These are phyloP conservation scores for Cyclocybe cylindracea DNA, from an alignment of 768 basidiomycete species.

Conservation along the genomic window DNA sequence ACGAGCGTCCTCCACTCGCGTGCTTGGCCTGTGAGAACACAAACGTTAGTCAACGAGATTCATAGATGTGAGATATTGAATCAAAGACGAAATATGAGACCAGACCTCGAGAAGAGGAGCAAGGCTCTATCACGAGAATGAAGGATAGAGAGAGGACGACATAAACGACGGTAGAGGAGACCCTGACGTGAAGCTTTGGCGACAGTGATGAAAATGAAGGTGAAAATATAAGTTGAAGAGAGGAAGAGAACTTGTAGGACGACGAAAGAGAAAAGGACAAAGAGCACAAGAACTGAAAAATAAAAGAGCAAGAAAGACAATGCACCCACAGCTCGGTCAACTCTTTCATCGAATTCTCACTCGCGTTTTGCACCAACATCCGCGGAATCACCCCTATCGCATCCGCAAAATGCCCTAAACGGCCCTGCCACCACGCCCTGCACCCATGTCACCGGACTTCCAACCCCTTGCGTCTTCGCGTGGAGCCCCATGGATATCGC, in stretches of 20 bases:
- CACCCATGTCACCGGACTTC: conserved; percentile 14
- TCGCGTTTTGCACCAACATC: conserved; percentile 92
- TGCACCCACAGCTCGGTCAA: conserved; percentile 90
- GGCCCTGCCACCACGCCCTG: conserved; percentile 88
- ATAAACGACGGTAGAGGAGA: too few relatives aligned
- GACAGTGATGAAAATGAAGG: too few relatives aligned
- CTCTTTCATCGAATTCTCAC: conserved; percentile 91
- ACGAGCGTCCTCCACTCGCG: conserved; percentile 82
- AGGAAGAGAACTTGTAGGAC: too few relatives aligned
- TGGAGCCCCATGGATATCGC: conserved; percentile 89
- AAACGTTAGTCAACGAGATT: too few relatives aligned
- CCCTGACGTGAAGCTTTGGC: too few relatives aligned
- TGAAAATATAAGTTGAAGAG: too few relatives aligned
- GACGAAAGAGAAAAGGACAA: too few relatives aligned
- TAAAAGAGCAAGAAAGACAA: too few relatives aligned
- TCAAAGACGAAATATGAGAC: not conserved
- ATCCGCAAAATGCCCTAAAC: conserved; percentile 88
- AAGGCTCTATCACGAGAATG: too few relatives aligned
- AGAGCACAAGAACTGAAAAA: too few relatives aligned
- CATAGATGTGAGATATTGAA: not conserved
- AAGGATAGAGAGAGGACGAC: too few relatives aligned
- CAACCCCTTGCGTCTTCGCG: conserved; percentile 69
- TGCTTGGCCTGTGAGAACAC: conserved; percentile 82
- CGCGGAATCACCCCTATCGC: conserved; percentile 97
- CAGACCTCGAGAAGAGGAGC: too few relatives aligned